Conservation (phyloP, 2,329 filamentous ascomycete species). For the Penicillium sp. region DNA sequence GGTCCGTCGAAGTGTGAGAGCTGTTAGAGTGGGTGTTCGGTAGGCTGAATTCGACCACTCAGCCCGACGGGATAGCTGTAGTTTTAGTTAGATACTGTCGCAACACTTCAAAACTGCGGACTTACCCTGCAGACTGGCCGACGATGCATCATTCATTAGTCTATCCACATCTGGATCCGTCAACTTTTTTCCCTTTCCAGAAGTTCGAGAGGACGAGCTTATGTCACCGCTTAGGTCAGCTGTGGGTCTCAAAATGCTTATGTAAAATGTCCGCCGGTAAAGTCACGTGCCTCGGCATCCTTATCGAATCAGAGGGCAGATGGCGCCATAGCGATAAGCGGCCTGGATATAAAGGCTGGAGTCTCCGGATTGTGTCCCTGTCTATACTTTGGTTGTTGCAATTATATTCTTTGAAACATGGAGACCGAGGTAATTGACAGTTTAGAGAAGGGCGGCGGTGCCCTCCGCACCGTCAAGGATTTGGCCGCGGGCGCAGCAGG, state of each 20-base stretch:
- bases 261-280: slow-evolving; percentile 19
- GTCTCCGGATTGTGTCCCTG: slow-evolving; percentile 9
- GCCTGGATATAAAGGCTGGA: slow-evolving; percentile 13
- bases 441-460: slow-evolving; percentile 40
- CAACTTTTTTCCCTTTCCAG: slow-evolving; percentile 18
- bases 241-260: background rate
- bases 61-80: slow-evolving; percentile 40
- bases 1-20: slow-evolving; percentile 30
- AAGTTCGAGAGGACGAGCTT: slow-evolving; percentile 16
- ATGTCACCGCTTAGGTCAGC: slow-evolving; percentile 14
- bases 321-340: slow-evolving; percentile 26
- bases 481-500: slow-evolving; percentile 86
- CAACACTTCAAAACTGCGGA: background rate
- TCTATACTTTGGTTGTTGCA: slow-evolving; percentile 8
- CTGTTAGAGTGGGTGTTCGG: slow-evolving; percentile 23
- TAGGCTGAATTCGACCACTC: slow-evolving; percentile 41
- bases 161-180: slow-evolving; percentile 19
- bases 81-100: background rate
- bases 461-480: slow-evolving; percentile 75
- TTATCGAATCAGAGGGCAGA: slow-evolving; percentile 33
- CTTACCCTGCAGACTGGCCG: slow-evolving; percentile 36
- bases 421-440: slow-evolving; percentile 40
- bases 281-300: slow-evolving; percentile 35
- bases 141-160: slow-evolving; percentile 35
- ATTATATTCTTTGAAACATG: slow-evolving; percentile 21